Base-by-base conservation (phyloP, 176 grass and related monocot species). In the Saccharum spontaneum region DNA sequence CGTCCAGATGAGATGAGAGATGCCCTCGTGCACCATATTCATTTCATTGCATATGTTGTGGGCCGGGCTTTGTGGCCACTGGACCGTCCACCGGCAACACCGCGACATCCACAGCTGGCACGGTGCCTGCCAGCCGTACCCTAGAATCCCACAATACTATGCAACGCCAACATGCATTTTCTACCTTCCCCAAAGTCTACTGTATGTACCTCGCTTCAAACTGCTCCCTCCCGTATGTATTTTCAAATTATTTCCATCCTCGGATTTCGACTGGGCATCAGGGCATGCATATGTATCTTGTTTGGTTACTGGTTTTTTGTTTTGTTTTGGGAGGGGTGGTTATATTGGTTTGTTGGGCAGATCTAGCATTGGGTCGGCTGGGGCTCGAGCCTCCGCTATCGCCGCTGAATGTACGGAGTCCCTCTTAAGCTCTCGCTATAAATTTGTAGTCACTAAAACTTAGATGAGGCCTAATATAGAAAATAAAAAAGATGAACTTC, bases 71-170 rank as follows among this genome's bases (percentile, higher is more conserved):
- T n/a, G n/a, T n/a, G n/a, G n/a, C n/a, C 34, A 50, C 12, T 30
- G 59, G 68, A 84, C 45, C 71, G 22, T 71, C 31, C 88, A 78
- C 88, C 88, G 83, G 88, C 88, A 82, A 43, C 55, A 78, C 44
- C 10, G 79, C 43, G 84, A 86, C 88, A 86, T 55, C 67, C 37
- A 9, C 54, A 90, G 88, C 84, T 86, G 88, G 88, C 83, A 86
- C 74, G 75, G 73, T 78, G 83, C 46, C 61, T 84, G 87, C 88
- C 72, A 82, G 83, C 72, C 67, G 40, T 78, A 36, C 49, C 14
- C 11, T 18, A 60, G 34, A 41, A 82, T 82, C 52, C 38, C 55
- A 63, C 37, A 44, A 15, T 50, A 6, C 16, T 50, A 17, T 50
- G 48, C 14, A 43, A 43, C 41, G 48, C 16, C 48, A 50, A 17